These are phyloP conservation scores for Mycena epipterygia DNA, from an alignment of 768 basidiomycete species.

Conservation along the genomic window DNA sequence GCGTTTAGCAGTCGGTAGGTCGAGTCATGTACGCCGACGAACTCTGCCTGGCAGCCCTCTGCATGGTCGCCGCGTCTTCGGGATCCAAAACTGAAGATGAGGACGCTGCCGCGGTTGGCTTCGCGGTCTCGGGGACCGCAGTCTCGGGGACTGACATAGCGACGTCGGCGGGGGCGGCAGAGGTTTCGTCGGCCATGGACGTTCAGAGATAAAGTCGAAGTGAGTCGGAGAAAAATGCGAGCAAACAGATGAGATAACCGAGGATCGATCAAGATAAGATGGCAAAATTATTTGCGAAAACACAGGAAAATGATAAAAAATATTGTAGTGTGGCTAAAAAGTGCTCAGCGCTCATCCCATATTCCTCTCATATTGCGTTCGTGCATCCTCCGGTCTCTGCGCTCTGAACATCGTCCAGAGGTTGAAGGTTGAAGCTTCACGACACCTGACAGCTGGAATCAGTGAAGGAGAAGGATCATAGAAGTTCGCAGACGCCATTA, in stretches of 20 bases:
- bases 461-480: too few species aligned
- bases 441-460: too few species aligned
- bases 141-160: conserved; percentile 13
- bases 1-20: not conserved
- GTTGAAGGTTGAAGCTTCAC: too few species aligned
- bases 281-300: not conserved
- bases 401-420: too few species aligned
- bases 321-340: not conserved
- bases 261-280: not conserved
- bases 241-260: conserved; percentile 23
- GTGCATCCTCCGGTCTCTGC: too few species aligned
- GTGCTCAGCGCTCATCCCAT: too few species aligned
- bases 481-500: too few species aligned
- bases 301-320: conserved; percentile 7
- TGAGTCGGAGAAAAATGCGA: conserved; percentile 22
- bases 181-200: conserved; percentile 26
- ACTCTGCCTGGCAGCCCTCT: conserved; percentile 71
- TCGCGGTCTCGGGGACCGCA: not conserved
- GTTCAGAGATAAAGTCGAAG: conserved; percentile 6
- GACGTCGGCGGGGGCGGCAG: conserved; percentile 18
- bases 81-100: conserved; percentile 15
- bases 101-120: not conserved
- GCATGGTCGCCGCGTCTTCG: conserved; percentile 57
- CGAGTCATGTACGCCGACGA: conserved; percentile 33
- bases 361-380: too few species aligned